Conservation (phyloP, 768 basidiomycete species). For the Tephrocybe sp. region DNA sequence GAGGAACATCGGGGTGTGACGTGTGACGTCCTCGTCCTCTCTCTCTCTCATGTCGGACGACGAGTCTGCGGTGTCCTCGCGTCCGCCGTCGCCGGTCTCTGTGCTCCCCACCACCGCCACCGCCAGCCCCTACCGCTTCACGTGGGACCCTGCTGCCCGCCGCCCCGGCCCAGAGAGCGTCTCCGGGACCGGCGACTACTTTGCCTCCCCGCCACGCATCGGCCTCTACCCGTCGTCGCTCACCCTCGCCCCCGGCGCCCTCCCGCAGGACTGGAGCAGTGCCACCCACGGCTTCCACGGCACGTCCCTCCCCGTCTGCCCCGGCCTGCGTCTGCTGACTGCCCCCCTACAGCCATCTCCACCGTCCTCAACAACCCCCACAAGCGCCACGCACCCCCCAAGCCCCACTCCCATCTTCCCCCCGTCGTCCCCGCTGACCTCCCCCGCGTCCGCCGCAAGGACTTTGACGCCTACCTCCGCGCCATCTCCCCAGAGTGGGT, state of each 20-base stretch:
- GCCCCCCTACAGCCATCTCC: conserved; percentile 69
- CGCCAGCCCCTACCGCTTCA: conserved; percentile 69
- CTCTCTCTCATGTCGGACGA: conserved; percentile 51
- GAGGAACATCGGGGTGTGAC: conserved; percentile 27
- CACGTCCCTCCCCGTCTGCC: conserved; percentile 31
- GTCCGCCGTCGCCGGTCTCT: conserved; percentile 56
- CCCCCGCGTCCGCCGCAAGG: conserved; percentile 76
- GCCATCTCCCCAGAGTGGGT: conserved; percentile 79
- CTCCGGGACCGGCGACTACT: conserved; percentile 65
- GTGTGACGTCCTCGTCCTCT: too few relatives aligned
- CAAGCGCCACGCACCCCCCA: conserved; percentile 81
- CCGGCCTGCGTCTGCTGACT: not conserved
- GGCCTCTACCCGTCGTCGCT: conserved; percentile 49
- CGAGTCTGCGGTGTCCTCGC: conserved; percentile 50
- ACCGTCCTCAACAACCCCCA: conserved; percentile 92
- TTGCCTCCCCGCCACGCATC: conserved; percentile 52
- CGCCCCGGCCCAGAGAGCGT: conserved; percentile 69
- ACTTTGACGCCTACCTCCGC: conserved; percentile 82
- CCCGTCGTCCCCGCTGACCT: conserved; percentile 71
- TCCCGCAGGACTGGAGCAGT: conserved; percentile 77
- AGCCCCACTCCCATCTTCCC: conserved; percentile 81
- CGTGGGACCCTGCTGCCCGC: conserved; percentile 65
- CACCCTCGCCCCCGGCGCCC: conserved; percentile 44
- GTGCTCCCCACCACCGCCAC: conserved; percentile 43
- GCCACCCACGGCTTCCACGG: conserved; percentile 88